Percentiles rank a stretch among this genome's conserved stretches.
phyloP scores from a whole-genome alignment of 2,329 filamentous ascomycete genomes.

The Penicillium paneum region DNA sequence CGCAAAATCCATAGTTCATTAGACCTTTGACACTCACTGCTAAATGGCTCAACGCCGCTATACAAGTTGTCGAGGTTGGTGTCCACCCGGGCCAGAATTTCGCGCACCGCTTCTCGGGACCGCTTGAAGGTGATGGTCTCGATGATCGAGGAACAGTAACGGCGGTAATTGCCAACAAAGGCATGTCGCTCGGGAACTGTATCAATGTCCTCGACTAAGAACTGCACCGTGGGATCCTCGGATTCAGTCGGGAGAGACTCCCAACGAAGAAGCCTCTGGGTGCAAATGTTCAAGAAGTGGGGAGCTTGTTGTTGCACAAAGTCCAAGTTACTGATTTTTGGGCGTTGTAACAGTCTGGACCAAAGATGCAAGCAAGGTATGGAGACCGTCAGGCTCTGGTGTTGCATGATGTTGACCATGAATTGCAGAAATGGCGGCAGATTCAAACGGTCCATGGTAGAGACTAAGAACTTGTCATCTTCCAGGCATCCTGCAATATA shows the following conservation, averaged over 20 bases:
- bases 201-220: conserved; percentile 90
- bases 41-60: conserved; percentile 64
- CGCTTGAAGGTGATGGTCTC: conserved; percentile 80
- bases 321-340: conserved; percentile 57
- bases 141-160: conserved; percentile 84
- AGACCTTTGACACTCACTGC: conserved; percentile 51
- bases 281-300: conserved; percentile 76
- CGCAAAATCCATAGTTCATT: background rate
- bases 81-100: conserved; percentile 80
- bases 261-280: conserved; percentile 78
- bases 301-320: conserved; percentile 65
- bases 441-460: conserved; percentile 56
- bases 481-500: conserved; percentile 81
- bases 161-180: conserved; percentile 90
- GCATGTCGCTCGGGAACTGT: conserved; percentile 90
- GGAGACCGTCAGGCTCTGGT: conserved; percentile 84
- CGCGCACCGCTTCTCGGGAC: conserved; percentile 77
- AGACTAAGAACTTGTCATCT: conserved; percentile 66
- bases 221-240: conserved; percentile 73
- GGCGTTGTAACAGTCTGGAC: conserved; percentile 75
- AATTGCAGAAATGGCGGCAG: conserved; percentile 74
- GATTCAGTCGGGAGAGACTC: conserved; percentile 81
- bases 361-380: conserved; percentile 89
- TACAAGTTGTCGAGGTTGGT: conserved; percentile 72
- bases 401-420: conserved; percentile 73